A percentile compares a stretch with the other conserved stretches of the same genome.
Evolutionary conservation across 2,329 filamentous ascomycete genomes (phyloP).

Genomic region (Colletotrichum limetticola): DNA sequence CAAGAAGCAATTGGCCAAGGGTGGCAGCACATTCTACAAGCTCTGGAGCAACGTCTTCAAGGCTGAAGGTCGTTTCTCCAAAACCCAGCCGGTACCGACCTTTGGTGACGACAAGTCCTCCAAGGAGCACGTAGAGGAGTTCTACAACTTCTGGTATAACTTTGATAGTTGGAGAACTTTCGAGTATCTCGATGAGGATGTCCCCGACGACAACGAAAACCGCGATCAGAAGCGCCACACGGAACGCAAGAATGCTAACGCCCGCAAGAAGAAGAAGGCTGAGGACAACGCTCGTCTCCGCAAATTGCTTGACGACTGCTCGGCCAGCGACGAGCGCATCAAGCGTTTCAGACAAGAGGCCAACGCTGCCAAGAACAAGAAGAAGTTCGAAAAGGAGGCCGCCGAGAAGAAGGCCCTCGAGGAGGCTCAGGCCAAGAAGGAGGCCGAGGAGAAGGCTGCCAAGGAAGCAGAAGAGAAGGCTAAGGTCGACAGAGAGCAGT

Average conservation of each 20-base stretch:
- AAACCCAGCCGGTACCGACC: conserved; percentile 85
- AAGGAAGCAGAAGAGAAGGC: conserved; percentile 88
- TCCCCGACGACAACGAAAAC: conserved; percentile 98
- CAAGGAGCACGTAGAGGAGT: conserved; percentile 90
- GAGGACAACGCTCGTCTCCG: conserved; percentile 94
- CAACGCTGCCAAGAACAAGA: conserved; percentile 96
- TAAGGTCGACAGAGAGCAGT: conserved; percentile 83
- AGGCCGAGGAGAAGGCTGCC: conserved; percentile 81
- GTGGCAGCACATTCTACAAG: conserved; percentile 85
- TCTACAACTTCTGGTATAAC: conserved; percentile 99
- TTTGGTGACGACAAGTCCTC: conserved; percentile 86
- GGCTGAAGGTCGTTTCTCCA: conserved; percentile 92
- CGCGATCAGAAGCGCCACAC: conserved; percentile 98
- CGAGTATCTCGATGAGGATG: conserved; percentile 98
- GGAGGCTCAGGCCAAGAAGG: conserved; percentile 85
- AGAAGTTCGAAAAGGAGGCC: conserved; percentile 88
- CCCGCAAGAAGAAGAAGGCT: conserved; percentile 99
- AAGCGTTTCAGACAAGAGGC: conserved; percentile 96
- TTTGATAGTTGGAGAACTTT: conserved; percentile 98
- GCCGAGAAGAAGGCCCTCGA: conserved; percentile 89
- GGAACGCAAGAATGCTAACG: conserved; percentile 97
- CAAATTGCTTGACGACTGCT: conserved; percentile 87
- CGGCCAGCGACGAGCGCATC: conserved; percentile 91
- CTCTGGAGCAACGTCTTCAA: conserved; percentile 92
- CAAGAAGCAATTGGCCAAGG: conserved; percentile 89